A percentile compares a stretch with the other conserved stretches of the same genome.
phyloP scores from a whole-genome alignment of 495 filamentous ascomycete species.

The Hyaloscypha variabilis region DNA sequence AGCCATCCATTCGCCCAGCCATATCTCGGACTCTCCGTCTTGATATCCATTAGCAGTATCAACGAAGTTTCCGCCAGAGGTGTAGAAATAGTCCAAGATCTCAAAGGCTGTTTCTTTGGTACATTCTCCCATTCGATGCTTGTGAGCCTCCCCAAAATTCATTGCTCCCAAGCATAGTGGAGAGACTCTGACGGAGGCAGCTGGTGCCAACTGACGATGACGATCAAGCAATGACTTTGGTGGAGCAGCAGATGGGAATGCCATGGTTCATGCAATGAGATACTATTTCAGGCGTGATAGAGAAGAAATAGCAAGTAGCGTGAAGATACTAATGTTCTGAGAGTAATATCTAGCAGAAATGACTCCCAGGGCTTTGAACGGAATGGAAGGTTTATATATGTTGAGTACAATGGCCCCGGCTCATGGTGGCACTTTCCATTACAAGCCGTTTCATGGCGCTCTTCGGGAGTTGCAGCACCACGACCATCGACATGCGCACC shows the following conservation, averaged over 20 bases:
- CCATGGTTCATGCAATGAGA: constrained; percentile 7
- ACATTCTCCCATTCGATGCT: constrained; percentile 55
- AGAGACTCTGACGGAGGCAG: constrained; percentile 56
- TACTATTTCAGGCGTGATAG: background rate
- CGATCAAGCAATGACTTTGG: constrained; percentile 37
- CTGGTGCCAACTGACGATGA: constrained; percentile 60
- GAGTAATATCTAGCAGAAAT: no score
- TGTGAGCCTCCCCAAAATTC: constrained; percentile 62
- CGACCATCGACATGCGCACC: background rate
- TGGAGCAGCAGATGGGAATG: constrained; percentile 34
- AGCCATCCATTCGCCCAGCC: constrained; percentile 77
- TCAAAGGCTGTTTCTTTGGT: constrained; percentile 58
- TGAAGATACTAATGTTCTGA: no score
- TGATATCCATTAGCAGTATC: constrained; percentile 78
- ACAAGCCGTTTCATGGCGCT: background rate
- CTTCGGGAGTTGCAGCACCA: background rate
- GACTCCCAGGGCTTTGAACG: background rate
- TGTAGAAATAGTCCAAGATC: constrained; percentile 67
- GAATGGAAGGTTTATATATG: background rate
- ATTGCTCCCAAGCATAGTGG: constrained; percentile 64
- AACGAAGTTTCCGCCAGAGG: constrained; percentile 74
- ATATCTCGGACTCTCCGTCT: constrained; percentile 64
- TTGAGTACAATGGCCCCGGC: background rate
- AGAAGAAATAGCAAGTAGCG: background rate
- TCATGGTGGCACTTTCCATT: background rate